Evolutionary conservation across 1,139 yeast genomes (phyloP), one percentile per base, ranked within the genome.

Genomic region (Hyphopichia pseudoburtonii): DNA sequence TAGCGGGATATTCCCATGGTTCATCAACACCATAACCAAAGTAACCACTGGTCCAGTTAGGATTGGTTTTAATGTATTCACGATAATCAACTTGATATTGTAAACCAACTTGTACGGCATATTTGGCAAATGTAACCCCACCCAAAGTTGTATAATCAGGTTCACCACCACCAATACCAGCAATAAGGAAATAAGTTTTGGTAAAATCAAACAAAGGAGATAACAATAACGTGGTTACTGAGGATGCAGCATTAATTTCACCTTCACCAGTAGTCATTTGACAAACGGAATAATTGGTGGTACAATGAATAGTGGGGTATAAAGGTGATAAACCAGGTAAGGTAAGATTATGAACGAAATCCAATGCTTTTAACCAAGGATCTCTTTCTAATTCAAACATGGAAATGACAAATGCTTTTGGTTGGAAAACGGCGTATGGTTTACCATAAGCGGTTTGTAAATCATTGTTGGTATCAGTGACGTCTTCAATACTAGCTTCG

Each of bases 241-340:
- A 68, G 28, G 80, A 48, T 18, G 86, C 86, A 30, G 87, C 86
- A 50, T 81, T 81, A 50, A 79, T 75, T 54, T 80, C 86, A 44
- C 82, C 83, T 60, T 81, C 86, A 40, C 86, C 87, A 12, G 83
- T 78, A 33, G 84, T 78, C 41, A 80, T 56, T 52, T 79, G 81
- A 63, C 86, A 80, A 29, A 81, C 58, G 23, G 76, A 61, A 57
- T 70, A 76, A 58, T 77, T 66, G 30, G 64, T 52, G 35, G 73
- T 70, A 59, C 86, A 80, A 60, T 74, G 79, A 35, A 81, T 64
- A 17, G 66, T 53, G 23, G 84, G 82, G 62, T 70, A 80, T 30
- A 72, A 47, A 28, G 83, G 83, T n/a, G 84, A 77, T 41, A 81
- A 65, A 29, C 86, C 86, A 5, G 86, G 86, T 31, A 80, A 52